These are phyloP conservation scores for Nepenthes alata DNA, from an alignment of 179 eudicot species.

Conservation along the genomic window DNA sequence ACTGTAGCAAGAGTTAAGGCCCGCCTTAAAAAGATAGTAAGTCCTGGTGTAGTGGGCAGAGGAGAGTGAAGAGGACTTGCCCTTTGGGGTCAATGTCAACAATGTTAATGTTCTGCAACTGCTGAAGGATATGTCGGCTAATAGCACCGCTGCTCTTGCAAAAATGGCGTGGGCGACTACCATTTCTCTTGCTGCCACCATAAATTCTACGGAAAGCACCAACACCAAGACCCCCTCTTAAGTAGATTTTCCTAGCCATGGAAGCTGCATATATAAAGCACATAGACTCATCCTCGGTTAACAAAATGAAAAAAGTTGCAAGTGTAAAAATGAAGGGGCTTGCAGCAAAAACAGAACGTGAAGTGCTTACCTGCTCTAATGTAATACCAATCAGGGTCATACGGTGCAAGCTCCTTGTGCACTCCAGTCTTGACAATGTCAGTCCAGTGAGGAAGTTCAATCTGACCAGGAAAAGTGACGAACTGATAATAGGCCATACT, in stretches of 20 bases:
- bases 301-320: background rate
- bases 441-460: slow-evolving; percentile 13
- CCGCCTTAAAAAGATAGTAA: too few relatives aligned
- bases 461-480: background rate
- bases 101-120: slow-evolving; percentile 43
- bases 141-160: slow-evolving; percentile 74
- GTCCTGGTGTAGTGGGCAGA: too few relatives aligned
- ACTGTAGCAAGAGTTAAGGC: too few relatives aligned
- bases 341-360: background rate
- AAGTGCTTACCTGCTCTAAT: slow-evolving; percentile 7
- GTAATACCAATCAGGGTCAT: slow-evolving; percentile 10
- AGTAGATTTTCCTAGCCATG: slow-evolving; percentile 76
- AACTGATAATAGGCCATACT: too few relatives aligned
- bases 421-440: slow-evolving; percentile 12
- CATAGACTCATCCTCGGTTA: background rate
- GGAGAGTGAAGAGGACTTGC: slow-evolving; percentile 22
- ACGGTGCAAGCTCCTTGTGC: slow-evolving; percentile 10
- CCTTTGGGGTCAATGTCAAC: slow-evolving; percentile 63
- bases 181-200: slow-evolving; percentile 87
- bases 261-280: slow-evolving; percentile 31
- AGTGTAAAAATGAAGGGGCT: background rate
- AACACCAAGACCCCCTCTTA: slow-evolving; percentile 80
- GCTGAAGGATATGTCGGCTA: slow-evolving; percentile 72
- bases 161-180: slow-evolving; percentile 72
- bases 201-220: slow-evolving; percentile 69